Evolutionary conservation across 148 eudicot species (phyloP).

Genomic region (Vaccinium corymbosum): DNA sequence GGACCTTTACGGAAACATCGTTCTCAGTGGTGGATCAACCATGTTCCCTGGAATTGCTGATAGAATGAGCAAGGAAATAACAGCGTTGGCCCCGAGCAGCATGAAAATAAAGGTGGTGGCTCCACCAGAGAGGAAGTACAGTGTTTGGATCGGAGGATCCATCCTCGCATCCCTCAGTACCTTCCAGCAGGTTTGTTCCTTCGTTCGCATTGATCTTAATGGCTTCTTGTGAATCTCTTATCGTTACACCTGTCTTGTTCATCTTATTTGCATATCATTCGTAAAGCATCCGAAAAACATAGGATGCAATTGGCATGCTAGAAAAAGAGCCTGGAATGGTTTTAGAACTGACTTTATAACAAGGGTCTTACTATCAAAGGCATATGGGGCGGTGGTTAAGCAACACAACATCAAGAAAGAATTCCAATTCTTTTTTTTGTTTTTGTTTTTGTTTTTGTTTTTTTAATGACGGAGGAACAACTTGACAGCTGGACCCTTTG

Average conservation of each 20-base stretch:
- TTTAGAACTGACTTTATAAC: not conserved
- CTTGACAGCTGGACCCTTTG: too few relatives aligned
- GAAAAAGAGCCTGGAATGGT: not conserved
- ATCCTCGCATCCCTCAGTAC: constrained; percentile 12
- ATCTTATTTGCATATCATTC: too few relatives aligned
- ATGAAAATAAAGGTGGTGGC: constrained; percentile 14
- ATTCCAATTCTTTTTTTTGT: not conserved
- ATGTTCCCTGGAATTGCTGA: constrained; percentile 26
- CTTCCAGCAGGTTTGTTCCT: constrained; percentile 13
- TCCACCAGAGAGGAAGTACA: constrained; percentile 16
- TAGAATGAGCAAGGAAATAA: constrained; percentile 27
- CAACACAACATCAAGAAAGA: not conserved
- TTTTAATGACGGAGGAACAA: not conserved
- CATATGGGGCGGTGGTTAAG: not conserved
- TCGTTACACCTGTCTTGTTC: not conserved
- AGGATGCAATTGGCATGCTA: not conserved
- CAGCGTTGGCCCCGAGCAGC: constrained; percentile 20
- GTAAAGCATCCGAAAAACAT: not conserved
- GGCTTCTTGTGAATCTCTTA: not conserved
- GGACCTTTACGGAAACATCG: constrained; percentile 4
- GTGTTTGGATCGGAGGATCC: constrained; percentile 14
- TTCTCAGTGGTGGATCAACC: constrained; percentile 19
- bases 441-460: not conserved
- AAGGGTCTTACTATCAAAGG: not conserved
- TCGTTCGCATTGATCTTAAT: not conserved